A percentile compares a stretch with the other conserved stretches of the same genome.
Conservation (phyloP, 192 early-diverging fungal species). For the Linderina pennispora region DNA sequence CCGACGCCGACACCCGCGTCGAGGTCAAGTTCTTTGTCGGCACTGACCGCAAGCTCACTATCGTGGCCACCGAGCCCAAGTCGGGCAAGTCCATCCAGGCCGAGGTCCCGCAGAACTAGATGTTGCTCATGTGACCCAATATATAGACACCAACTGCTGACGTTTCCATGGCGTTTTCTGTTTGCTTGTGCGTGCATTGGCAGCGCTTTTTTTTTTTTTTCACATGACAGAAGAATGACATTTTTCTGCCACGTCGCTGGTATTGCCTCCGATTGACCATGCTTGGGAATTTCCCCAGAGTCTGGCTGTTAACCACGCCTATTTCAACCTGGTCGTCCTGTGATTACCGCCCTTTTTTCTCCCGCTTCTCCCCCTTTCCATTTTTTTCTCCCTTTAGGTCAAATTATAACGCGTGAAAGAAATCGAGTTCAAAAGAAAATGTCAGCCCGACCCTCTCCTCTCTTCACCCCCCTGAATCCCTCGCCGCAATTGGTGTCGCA, state of each 20-base stretch:
- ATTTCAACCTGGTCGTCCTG: too few species aligned
- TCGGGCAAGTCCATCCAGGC: conserved; percentile 41
- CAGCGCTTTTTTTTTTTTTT: neutral
- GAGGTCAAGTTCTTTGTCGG: conserved; percentile 41
- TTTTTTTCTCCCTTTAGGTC: too few species aligned
- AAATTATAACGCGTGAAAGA: too few species aligned
- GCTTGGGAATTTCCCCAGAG: too few species aligned
- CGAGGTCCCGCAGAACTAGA: conserved; percentile 18
- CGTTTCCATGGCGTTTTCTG: neutral
- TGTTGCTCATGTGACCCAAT: neutral
- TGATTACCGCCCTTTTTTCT: too few species aligned
- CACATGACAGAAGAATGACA: neutral
- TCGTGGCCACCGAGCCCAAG: conserved; percentile 39
- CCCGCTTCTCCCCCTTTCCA: neutral
- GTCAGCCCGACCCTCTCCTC: conserved; percentile 25
- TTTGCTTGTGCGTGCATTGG: neutral
- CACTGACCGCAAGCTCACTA: conserved; percentile 34
- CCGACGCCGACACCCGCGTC: conserved; percentile 25
- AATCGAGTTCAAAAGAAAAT: too few species aligned
- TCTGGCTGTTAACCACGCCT: too few species aligned
- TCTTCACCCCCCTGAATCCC: conserved; percentile 28
- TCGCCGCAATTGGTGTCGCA: conserved; percentile 35
- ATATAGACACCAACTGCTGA: neutral
- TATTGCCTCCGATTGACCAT: too few species aligned
- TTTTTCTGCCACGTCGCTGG: neutral